Evolutionary conservation across 225 moss, liverwort and hornwort genomes (phyloP).

Genomic region (Pseudoscleropodium purum): DNA sequence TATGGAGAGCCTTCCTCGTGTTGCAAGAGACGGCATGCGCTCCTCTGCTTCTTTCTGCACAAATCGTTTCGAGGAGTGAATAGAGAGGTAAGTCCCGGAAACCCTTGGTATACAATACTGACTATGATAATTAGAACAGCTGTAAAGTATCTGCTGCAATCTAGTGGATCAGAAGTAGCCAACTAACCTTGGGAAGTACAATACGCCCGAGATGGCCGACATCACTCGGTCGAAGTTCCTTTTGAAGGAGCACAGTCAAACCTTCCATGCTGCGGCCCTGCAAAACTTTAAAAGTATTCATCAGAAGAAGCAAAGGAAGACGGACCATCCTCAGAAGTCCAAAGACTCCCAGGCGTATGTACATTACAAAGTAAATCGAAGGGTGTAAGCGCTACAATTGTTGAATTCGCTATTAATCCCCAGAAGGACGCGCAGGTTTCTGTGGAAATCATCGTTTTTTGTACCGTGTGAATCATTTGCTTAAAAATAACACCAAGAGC

Average conservation of each 20-base stretch:
- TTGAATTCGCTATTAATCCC: background rate
- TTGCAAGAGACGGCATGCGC: conserved; percentile 23
- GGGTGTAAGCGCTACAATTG: background rate
- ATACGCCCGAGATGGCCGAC: conserved; percentile 40
- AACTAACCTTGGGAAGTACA: conserved; percentile 36
- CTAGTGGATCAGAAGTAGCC: background rate
- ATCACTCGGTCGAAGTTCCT: conserved; percentile 43
- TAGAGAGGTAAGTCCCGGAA: background rate
- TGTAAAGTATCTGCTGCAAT: background rate
- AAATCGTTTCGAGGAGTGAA: background rate
- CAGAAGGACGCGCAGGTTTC: no score
- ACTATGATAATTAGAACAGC: background rate
- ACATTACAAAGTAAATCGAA: background rate
- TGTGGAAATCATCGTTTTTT: no score
- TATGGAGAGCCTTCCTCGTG: conserved; percentile 21
- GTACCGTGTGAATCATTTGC: no score
- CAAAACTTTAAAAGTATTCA: background rate
- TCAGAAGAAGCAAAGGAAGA: background rate
- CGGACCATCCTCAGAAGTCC: background rate
- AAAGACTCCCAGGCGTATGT: background rate
- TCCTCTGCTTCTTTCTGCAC: conserved; percentile 43
- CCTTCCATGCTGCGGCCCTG: conserved; percentile 28
- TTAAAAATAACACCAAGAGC: no score
- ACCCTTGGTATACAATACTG: background rate
- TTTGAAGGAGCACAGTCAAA: conserved; percentile 25